Evolutionary conservation across 2,329 filamentous ascomycete species (phyloP), one percentile per base, ranked within the genome.

Genomic region (Ophiostoma pallidulum): DNA sequence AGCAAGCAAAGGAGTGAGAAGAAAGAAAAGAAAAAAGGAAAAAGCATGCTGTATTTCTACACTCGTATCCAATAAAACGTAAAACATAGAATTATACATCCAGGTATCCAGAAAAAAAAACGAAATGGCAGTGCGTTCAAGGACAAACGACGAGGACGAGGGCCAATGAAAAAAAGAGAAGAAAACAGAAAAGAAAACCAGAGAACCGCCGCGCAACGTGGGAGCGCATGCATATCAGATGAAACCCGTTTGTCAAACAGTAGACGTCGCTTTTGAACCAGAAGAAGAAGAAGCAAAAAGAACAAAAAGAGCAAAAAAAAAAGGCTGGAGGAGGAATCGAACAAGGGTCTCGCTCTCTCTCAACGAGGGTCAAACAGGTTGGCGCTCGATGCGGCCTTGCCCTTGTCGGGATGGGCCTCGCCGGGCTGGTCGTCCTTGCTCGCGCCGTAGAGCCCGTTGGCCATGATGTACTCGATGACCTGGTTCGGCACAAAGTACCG

Each of bases 401-500:
- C 40, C 29, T 44, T 44, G 32, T 35, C 46, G 9, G 29, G 38
- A 24, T 41, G 45, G 9, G 12, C 12, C 29, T 49, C 40, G 19
- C 26, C 29, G 16, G 38, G 24, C 29, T 35, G 46, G 14, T 49
- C 50, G 10, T 49, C 43, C 29, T 54, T 52, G 33, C 48, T 39
- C 10, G 48, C 42, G 13, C 48, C 50, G 22, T 54, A 54, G 12
- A 54, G 44, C 3, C 48, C 48, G 29, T 52, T 50, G 4, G 43
- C 45, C 22, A 41, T 32, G 16, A 54, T 54, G 43, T 54, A 54
- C 9, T 53, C 41, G 14, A 54, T 55, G 4, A 55, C 53, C 48
- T 51, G 22, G 16, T 53, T 53, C 4, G 54, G 56, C 29, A 58
- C 55, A 24, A 80, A 58, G 59, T 90, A 91, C 53, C 85, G 78